Conservation (phyloP, 2,329 filamentous ascomycete genomes). For the Chalaropsis ovoidea region DNA sequence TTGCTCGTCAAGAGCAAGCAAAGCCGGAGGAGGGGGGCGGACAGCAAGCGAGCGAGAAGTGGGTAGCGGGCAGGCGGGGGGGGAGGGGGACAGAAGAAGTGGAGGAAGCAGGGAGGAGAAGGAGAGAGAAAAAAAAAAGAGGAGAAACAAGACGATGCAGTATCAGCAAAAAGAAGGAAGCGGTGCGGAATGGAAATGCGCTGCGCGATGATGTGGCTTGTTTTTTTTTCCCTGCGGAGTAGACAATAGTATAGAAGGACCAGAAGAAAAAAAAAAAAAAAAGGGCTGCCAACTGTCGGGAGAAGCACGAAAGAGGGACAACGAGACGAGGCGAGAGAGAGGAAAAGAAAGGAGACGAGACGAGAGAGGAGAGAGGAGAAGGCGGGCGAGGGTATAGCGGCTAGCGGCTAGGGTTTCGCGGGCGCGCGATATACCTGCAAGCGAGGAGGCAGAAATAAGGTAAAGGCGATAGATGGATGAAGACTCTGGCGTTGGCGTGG, state of each 20-base stretch:
- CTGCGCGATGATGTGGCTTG: conserved; percentile 24
- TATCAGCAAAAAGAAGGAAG: neutral
- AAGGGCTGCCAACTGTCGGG: neutral
- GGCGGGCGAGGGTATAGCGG: neutral
- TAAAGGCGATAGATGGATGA: neutral
- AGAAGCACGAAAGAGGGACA: conserved; percentile 8
- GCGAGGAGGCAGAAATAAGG: neutral
- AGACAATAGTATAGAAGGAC: neutral
- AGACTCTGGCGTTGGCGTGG: no score
- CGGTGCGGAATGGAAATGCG: conserved; percentile 14
- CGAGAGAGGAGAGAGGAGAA: conserved; percentile 4
- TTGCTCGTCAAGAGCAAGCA: conserved; percentile 23
- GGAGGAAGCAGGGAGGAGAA: neutral
- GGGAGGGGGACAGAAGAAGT: neutral
- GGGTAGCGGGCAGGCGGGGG: neutral
- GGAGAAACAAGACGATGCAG: neutral
- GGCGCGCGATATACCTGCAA: neutral
- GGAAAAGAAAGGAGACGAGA: neutral
- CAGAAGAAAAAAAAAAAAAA: neutral
- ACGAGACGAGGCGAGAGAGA: conserved; percentile 9
- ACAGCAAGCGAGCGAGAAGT: neutral
- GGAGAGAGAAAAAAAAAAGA: conserved; percentile 13
- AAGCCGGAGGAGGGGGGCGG: neutral
- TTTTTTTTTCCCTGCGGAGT: conserved; percentile 15
- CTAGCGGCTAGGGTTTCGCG: neutral